phyloP scores from a whole-genome alignment of 768 basidiomycete genomes.

The Candolleomyces eurysporus region DNA sequence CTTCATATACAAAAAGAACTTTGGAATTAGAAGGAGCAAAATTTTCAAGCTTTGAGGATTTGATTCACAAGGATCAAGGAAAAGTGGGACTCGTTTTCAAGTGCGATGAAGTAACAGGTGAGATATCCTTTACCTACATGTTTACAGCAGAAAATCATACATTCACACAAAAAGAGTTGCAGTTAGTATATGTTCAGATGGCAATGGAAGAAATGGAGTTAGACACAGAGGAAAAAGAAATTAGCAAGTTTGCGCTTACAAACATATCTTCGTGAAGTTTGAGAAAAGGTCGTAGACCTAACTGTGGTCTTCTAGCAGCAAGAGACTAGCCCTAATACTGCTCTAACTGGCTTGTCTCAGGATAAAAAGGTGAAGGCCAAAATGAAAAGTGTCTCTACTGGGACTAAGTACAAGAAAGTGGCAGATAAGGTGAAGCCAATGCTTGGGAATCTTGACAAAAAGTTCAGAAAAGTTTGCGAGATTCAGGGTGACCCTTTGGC shows the following conservation, averaged over 20 bases:
- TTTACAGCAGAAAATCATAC: no score
- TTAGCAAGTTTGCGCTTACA: no score
- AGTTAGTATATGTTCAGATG: not conserved
- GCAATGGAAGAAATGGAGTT: not conserved
- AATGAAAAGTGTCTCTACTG: no score
- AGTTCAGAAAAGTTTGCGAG: conserved; percentile 23
- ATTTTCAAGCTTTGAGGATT: conserved; percentile 17
- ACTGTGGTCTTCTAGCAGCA: no score
- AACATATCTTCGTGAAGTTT: no score
- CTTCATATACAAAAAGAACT: not conserved
- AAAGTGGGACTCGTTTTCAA: conserved; percentile 11
- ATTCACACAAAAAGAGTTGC: not conserved
- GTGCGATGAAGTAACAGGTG: no score
- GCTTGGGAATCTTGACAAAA: conserved; percentile 15
- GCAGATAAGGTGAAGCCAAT: conserved; percentile 24
- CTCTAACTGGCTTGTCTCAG: not conserved
- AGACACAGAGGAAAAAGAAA: not conserved
- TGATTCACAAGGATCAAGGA: conserved; percentile 8
- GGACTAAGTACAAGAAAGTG: conserved; percentile 33
- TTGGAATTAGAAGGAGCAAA: not conserved
- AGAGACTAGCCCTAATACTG: no score
- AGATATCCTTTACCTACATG: no score
- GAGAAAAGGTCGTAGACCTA: no score
- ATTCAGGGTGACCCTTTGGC: conserved; percentile 26
- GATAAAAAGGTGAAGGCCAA: not conserved